phyloP scores from a whole-genome alignment of 148 eudicot genomes.

The Chenopodium suecicum region DNA sequence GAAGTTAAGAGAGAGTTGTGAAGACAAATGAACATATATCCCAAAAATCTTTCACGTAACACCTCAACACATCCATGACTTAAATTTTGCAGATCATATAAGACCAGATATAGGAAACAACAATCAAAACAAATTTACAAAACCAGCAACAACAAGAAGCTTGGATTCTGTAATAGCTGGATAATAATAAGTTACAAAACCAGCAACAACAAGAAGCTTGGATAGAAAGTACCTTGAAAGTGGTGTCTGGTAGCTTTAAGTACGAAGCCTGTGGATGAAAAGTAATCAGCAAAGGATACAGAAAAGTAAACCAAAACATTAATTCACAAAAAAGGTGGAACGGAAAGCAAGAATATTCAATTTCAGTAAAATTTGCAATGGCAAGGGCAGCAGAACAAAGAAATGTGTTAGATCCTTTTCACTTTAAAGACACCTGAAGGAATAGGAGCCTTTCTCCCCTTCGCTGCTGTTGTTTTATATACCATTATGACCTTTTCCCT shows the following conservation, averaged over 20 bases:
- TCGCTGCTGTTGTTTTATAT: neutral
- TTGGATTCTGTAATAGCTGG: neutral
- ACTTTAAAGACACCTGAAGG: neutral
- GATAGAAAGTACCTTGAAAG: constrained; percentile 71
- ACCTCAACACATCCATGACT: too few species aligned
- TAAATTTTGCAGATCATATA: too few species aligned
- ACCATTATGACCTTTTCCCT: neutral
- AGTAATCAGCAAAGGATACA: constrained; percentile 25
- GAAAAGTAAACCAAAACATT: neutral
- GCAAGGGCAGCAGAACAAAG: neutral
- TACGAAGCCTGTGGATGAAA: constrained; percentile 67
- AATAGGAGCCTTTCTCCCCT: neutral
- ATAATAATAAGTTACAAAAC: neutral
- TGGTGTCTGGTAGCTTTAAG: constrained; percentile 82
- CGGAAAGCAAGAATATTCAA: neutral
- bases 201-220: neutral
- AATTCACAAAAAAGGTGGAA: neutral
- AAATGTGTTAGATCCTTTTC: neutral
- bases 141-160: constrained; percentile 3
- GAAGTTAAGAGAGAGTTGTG: too few species aligned
- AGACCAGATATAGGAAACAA: too few species aligned
- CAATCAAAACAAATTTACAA: neutral
- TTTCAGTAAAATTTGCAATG: neutral
- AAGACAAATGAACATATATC: neutral
- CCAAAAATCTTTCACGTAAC: neutral